Conservation (phyloP, 495 filamentous ascomycete species). For the Xylaria longipes region DNA sequence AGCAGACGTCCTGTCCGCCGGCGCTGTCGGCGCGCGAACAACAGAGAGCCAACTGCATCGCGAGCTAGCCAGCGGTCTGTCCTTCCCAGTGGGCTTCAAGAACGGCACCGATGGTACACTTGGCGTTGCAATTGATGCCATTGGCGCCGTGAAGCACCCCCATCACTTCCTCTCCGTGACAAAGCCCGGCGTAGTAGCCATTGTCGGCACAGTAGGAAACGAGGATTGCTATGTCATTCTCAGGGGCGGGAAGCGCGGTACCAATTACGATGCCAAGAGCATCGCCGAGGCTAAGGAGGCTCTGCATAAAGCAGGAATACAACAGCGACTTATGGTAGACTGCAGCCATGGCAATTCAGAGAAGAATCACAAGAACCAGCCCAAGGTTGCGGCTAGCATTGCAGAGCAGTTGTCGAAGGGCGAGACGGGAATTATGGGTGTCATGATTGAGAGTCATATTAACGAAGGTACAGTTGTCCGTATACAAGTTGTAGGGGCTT, state of each 20-base stretch:
- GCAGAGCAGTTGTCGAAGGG: constrained; percentile 85
- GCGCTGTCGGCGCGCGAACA: constrained; percentile 93
- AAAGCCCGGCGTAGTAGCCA: constrained; percentile 95
- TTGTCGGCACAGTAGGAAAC: constrained; percentile 94
- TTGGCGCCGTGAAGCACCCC: constrained; percentile 88
- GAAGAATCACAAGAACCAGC: constrained; percentile 97
- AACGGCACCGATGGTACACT: constrained; percentile 96
- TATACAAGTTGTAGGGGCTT: neutral
- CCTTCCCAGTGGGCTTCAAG: constrained; percentile 99
- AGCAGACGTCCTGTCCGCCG: constrained; percentile 90
- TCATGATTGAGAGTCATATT: constrained; percentile 99
- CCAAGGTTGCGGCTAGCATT: constrained; percentile 84
- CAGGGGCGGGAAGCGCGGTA: constrained; percentile 88
- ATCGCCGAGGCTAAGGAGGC: constrained; percentile 77
- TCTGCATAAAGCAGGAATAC: constrained; percentile 68
- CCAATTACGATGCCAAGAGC: constrained; percentile 90
- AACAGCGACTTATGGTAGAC: constrained; percentile 90
- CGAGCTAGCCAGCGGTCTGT: constrained; percentile 90
- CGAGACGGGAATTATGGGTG: constrained; percentile 90
- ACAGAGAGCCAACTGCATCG: constrained; percentile 96
- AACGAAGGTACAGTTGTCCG: constrained; percentile 71
- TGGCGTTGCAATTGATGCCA: constrained; percentile 92
- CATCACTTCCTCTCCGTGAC: constrained; percentile 99
- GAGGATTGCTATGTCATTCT: constrained; percentile 99
- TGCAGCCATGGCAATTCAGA: constrained; percentile 96